These are phyloP conservation scores for Hyaloscypha bicolor DNA, from an alignment of 495 filamentous ascomycete genomes.

Conservation along the genomic window DNA sequence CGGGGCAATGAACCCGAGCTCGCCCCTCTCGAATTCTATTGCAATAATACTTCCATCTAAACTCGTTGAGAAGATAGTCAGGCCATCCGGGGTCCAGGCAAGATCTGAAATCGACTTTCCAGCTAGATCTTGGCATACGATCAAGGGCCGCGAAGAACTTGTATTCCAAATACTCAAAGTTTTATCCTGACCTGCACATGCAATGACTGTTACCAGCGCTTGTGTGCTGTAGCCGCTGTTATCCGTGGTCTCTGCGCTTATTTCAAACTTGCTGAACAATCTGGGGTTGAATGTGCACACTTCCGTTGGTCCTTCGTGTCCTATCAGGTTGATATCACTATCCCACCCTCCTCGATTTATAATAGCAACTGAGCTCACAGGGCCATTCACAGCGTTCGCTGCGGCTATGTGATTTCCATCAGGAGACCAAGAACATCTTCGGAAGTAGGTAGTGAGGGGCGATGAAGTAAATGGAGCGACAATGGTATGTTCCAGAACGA, in stretches of 20 bases:
- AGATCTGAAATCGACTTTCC: constrained; percentile 91
- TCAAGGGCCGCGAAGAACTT: constrained; percentile 83
- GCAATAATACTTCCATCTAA: constrained; percentile 86
- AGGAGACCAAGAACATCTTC: constrained; percentile 94
- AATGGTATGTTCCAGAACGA: constrained; percentile 86
- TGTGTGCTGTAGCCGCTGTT: constrained; percentile 36
- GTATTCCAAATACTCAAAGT: constrained; percentile 97
- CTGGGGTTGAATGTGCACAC: constrained; percentile 96
- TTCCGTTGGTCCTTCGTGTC: constrained; percentile 94
- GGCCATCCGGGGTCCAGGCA: constrained; percentile 92
- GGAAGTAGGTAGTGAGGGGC: constrained; percentile 95
- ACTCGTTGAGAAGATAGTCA: constrained; percentile 79
- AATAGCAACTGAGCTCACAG: constrained; percentile 95
- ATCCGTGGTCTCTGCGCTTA: constrained; percentile 43
- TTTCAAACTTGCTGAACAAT: constrained; percentile 76
- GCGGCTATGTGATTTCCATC: constrained; percentile 97
- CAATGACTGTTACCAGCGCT: constrained; percentile 86
- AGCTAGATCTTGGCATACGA: constrained; percentile 84
- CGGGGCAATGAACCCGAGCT: constrained; percentile 72
- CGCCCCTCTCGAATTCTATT: constrained; percentile 69
- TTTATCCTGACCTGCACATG: constrained; percentile 95
- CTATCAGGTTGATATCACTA: constrained; percentile 94
- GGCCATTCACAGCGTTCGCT: constrained; percentile 94
- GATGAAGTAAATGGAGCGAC: constrained; percentile 80
- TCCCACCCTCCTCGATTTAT: constrained; percentile 93